These are phyloP conservation scores for Mrakia gelida DNA, from an alignment of 768 basidiomycete genomes.

Conservation along the genomic window DNA sequence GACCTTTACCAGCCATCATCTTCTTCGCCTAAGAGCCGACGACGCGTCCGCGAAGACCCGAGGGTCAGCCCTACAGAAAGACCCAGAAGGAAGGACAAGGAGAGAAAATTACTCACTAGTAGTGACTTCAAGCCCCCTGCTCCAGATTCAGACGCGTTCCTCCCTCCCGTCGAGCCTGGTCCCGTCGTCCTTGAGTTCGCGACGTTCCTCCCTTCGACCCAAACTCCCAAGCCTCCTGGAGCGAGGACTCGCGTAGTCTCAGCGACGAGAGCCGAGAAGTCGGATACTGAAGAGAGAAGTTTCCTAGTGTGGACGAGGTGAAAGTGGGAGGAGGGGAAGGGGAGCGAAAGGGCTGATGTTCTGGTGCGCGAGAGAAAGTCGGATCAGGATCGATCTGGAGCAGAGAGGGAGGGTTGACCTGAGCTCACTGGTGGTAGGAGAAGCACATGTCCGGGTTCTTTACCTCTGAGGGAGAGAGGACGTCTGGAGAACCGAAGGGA, in stretches of 20 bases:
- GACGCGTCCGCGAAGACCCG: not conserved
- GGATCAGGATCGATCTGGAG: not conserved
- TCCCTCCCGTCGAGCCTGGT: not conserved
- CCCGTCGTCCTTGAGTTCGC: not conserved
- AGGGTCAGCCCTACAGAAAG: not conserved
- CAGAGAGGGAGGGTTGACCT: not conserved
- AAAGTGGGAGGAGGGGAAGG: slow-evolving; percentile 5
- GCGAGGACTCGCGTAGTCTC: not conserved
- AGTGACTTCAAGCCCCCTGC: not conserved
- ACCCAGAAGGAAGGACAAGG: too few species aligned
- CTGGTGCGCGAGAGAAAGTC: not conserved
- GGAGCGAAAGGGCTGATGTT: not conserved
- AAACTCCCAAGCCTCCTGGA: not conserved
- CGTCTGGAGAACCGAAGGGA: not conserved
- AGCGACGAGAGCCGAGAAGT: not conserved
- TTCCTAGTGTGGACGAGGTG: not conserved
- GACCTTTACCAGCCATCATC: slow-evolving; percentile 6
- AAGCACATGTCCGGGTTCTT: not conserved
- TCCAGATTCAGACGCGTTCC: not conserved
- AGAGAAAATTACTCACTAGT: not conserved
- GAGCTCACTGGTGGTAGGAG: not conserved
- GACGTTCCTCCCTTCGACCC: slow-evolving; percentile 5
- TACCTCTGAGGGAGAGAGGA: not conserved
- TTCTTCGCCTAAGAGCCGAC: not conserved
- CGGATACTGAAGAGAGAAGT: not conserved